These are phyloP conservation scores for Candida tetrigidarum DNA, from an alignment of 1,139 yeast species.

Conservation along the genomic window DNA sequence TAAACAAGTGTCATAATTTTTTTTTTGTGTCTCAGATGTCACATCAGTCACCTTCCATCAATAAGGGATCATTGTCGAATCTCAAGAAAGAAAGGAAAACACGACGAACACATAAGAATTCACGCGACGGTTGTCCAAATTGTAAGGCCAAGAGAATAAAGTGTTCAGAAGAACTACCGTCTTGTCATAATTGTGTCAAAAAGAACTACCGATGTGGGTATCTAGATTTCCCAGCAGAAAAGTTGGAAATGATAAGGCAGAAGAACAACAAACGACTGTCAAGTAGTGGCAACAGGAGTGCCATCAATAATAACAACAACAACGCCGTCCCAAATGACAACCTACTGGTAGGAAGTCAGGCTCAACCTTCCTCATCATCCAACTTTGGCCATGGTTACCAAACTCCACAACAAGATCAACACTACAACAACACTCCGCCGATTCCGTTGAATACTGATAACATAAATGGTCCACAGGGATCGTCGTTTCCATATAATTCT, in stretches of 20 bases:
- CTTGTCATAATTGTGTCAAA: slow-evolving; percentile 43
- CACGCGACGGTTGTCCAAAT: slow-evolving; percentile 50
- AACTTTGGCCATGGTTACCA: too few species aligned
- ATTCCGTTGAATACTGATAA: neutral
- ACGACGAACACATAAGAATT: slow-evolving; percentile 49
- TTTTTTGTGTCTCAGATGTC: neutral
- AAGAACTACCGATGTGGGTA: slow-evolving; percentile 48
- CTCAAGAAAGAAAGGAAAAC: slow-evolving; percentile 40
- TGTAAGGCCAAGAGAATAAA: slow-evolving; percentile 49
- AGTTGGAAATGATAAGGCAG: slow-evolving; percentile 33
- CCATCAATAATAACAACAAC: slow-evolving; percentile 1
- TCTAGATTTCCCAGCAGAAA: slow-evolving; percentile 44
- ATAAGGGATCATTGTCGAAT: neutral
- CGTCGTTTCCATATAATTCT: neutral
- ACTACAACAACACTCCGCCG: too few species aligned
- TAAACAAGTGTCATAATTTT: neutral
- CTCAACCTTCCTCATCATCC: neutral
- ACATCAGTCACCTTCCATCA: neutral
- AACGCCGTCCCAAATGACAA: neutral
- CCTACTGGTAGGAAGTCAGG: neutral
- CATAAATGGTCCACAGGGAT: neutral
- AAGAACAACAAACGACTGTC: slow-evolving; percentile 34
- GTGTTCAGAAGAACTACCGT: slow-evolving; percentile 49
- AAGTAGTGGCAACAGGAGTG: too few species aligned
- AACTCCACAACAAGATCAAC: neutral